Base-by-base conservation (phyloP, 179 eudicot genomes). In the Silene noctiflora region DNA sequence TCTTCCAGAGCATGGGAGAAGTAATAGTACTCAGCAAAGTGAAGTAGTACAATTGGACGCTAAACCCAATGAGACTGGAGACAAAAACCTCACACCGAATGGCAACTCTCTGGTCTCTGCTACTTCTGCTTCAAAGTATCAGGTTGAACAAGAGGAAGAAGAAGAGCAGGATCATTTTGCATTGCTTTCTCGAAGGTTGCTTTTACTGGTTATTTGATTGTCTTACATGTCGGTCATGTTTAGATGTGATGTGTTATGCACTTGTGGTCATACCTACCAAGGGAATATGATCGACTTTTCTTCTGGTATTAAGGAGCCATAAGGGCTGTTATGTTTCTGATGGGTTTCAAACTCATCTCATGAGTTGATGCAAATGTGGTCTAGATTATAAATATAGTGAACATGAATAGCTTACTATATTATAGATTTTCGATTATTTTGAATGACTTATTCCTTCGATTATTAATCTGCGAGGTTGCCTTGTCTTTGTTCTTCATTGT, bases 161-260 rank as follows among this genome's bases (percentile, higher is more conserved):
- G 71, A 68, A 42, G 97, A 90, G 81, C 94, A 94, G 60, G 98
- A 94, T 82, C 97, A 91, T 72, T 95, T 93, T 79, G 90, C 91
- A 5, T 86, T 74, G 63, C 86, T 91, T 27, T 94, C 96, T 75
- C 90, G 92, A 84, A 89, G 97, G 97, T 91, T 58, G 20, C 59
- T 66, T 63, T 67, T 33, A 31, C 70, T 14, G 10, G 19, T 17
- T 67, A 31, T 17, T n/a, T 68, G 55, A 39, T 68, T 16, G 7
- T 21, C 5, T 60, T 21, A 13, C 7, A 56, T 56, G 64, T 66
- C 20, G 35, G 60, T 78, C 21, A 0, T 39, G 29, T 67, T 77
- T 63, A 27, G 22, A 60, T 17, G 9, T 55, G 62, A 33, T 72
- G 76, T 21, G 64, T 22, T 27, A 31, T 66, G 29, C 29, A 3